Percentiles rank a stretch among this genome's conserved stretches.
These are phyloP conservation scores for Pyrus bretschneideri DNA, from an alignment of 306 rosid species.

Conservation along the genomic window DNA sequence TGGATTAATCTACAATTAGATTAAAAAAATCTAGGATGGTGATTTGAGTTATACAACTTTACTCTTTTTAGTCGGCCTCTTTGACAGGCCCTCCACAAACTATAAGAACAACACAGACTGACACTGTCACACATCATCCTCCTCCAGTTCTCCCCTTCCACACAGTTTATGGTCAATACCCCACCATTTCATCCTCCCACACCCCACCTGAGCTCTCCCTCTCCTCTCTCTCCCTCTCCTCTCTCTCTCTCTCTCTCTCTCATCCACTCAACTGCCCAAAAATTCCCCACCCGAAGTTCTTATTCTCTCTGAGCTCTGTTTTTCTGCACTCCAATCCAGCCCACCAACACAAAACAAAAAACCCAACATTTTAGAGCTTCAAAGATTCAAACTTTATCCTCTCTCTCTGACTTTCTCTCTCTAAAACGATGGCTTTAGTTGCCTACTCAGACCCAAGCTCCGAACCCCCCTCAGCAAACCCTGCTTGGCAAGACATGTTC, in stretches of 20 bases:
- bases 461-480: slow-evolving; percentile 27
- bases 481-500: slow-evolving; percentile 97
- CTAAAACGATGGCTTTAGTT: slow-evolving; percentile 52
- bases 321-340: background rate
- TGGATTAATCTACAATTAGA: background rate
- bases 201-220: background rate
- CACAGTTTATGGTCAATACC: background rate
- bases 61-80: background rate
- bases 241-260: background rate
- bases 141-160: background rate
- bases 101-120: background rate
- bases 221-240: background rate
- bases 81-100: background rate
- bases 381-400: background rate
- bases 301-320: background rate
- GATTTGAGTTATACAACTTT: background rate
- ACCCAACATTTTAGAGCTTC: background rate
- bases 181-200: background rate
- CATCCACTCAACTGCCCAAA: background rate
- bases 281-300: background rate
- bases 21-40: too few species aligned
- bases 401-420: background rate
- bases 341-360: background rate
- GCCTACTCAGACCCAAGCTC: slow-evolving; percentile 58
- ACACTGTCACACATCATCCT: background rate